Evolutionary conservation across 495 filamentous ascomycete genomes (phyloP), one percentile per base, ranked within the genome.

Genomic region (Ramalina intermedia): DNA sequence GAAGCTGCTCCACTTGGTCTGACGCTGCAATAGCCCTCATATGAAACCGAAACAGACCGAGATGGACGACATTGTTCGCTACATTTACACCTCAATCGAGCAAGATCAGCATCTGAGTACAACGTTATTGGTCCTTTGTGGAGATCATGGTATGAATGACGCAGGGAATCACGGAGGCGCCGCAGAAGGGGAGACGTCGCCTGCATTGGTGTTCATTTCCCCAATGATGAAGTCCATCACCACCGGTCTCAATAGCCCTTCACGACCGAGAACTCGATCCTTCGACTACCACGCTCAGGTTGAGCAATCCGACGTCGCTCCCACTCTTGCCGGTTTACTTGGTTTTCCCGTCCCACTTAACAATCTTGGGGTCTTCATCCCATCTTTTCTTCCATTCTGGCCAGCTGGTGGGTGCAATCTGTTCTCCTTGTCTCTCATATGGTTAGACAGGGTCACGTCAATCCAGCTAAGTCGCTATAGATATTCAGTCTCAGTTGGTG

Each of bases 91-190:
- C 18, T 82, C 85, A 2, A 82, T 96, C 47, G 74, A 81, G 58
- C 69, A 67, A 1, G 60, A 85, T 37, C 54, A 68, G 4, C 82
- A 94, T 63, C 76, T 94, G 2, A 57, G 76, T 35, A 83, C 79
- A 17, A 87, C 90, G 3, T 70, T 96, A 14, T 74, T 99, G 44
- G 76, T 99, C 2, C 66, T 99, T 7, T 86, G 80, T 47, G 91
- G 91, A 39, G 91, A 99, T 60, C 91, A 99, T 61, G 91, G 91
- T 17, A 99, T 99, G 91, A 99, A 96, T 57, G 91, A 96, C 56
- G 91, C 87, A 36, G 91, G 91, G 3, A 96, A 96, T 58, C 91
- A 99, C 62, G 91, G 91, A 11, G 91, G 90, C 6, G 94, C 93
- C 17, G 82, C 85, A 3, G 75, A 84, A 16, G 87, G 93, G 6